Percentiles rank a stretch among this genome's conserved stretches.
Conservation (phyloP, 805 yeast species). For the Saturnispora gosingensis region DNA sequence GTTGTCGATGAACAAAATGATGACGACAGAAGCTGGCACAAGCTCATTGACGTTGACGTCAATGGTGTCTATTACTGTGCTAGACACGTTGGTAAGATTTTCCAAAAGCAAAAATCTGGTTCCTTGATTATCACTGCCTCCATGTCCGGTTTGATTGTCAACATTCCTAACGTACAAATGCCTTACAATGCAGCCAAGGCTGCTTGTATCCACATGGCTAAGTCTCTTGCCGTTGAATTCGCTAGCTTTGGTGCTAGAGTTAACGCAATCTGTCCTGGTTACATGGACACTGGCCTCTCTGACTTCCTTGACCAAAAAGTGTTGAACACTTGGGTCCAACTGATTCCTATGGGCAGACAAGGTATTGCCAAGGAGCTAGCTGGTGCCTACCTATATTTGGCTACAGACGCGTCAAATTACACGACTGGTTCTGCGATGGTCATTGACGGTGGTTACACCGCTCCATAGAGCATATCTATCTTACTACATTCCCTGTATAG, state of each 20-base stretch:
- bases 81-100: constrained; percentile 61
- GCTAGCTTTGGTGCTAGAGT: constrained; percentile 73
- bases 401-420: constrained; percentile 74
- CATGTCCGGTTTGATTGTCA: constrained; percentile 86
- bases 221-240: constrained; percentile 85
- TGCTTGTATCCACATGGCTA: constrained; percentile 65
- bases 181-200: constrained; percentile 88
- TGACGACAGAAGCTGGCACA: constrained; percentile 40
- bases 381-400: constrained; percentile 73
- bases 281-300: constrained; percentile 63
- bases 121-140: constrained; percentile 80
- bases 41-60: constrained; percentile 64
- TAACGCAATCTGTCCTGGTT: constrained; percentile 77
- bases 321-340: constrained; percentile 39
- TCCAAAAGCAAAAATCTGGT: constrained; percentile 66
- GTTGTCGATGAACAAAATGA: constrained; percentile 34
- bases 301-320: constrained; percentile 38
- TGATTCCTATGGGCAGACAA: constrained; percentile 66
- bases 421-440: constrained; percentile 71
- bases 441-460: constrained; percentile 68
- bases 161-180: constrained; percentile 80
- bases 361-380: constrained; percentile 64
- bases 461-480: background rate
- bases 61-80: constrained; percentile 79
- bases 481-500: background rate